A percentile compares a stretch with the other conserved stretches of the same genome.
phyloP scores from a whole-genome alignment of 352 stramenopile species.

The Saprolegnia parasitica region DNA sequence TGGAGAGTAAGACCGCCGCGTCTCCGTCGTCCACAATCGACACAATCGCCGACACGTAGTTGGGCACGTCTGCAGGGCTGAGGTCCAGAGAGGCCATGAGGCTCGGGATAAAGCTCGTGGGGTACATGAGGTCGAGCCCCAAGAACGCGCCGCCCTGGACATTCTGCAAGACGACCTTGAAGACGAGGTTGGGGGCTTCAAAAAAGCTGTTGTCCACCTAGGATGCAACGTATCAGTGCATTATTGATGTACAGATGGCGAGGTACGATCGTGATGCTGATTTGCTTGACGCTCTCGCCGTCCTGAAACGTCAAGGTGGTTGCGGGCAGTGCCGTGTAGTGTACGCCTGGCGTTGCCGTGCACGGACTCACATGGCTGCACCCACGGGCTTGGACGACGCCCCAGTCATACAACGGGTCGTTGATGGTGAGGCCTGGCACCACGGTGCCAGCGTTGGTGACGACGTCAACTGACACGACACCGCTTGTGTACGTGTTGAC shows the following conservation, averaged over 20 bases:
- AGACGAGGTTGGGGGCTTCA: conserved; percentile 55
- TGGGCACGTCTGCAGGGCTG: conserved; percentile 2
- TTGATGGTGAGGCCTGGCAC: conserved; percentile 44
- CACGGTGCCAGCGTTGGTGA: conserved; percentile 52
- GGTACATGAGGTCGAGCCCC: conserved; percentile 57
- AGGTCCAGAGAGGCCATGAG: conserved; percentile 9
- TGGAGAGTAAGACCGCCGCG: conserved; percentile 55
- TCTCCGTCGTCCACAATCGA: conserved; percentile 63
- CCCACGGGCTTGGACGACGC: conserved; percentile 39
- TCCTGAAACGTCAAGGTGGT: conserved; percentile 52
- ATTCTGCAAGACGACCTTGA: conserved; percentile 53
- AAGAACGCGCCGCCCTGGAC: conserved; percentile 50
- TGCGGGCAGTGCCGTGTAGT: conserved; percentile 46
- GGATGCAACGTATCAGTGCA: neutral
- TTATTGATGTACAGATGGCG: neutral
- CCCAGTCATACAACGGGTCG: conserved; percentile 53
- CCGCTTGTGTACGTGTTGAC: conserved; percentile 65
- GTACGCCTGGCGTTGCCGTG: conserved; percentile 39
- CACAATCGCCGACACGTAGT: conserved; percentile 65
- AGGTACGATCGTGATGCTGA: conserved; percentile 46
- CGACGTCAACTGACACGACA: conserved; percentile 48
- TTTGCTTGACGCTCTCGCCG: conserved; percentile 38
- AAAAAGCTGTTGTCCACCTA: conserved; percentile 50
- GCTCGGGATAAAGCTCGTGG: conserved; percentile 36
- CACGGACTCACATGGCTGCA: conserved; percentile 67